Percentiles rank a stretch among this genome's conserved stretches.
Evolutionary conservation across 257 asterid genomes (phyloP).

Genomic region (Buddleja alternifolia): DNA sequence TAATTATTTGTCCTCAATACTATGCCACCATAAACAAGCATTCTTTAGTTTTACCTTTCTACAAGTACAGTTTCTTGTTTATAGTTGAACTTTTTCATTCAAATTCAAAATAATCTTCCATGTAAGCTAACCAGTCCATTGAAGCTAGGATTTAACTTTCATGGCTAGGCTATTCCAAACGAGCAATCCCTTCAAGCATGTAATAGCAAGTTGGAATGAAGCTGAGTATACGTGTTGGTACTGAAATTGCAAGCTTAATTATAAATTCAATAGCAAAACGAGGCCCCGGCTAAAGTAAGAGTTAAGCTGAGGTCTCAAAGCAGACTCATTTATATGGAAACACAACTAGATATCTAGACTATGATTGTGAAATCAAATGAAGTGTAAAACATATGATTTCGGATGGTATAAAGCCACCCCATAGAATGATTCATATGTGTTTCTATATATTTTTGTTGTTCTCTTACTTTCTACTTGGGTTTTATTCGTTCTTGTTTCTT

Average conservation of each 20-base stretch:
- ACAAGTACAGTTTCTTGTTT: no score
- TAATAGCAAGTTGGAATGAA: not conserved
- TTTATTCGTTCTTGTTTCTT: not conserved
- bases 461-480: not conserved
- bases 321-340: not conserved
- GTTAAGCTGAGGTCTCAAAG: not conserved
- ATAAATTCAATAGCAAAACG: not conserved
- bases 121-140: no score
- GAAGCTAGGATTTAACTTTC: no score
- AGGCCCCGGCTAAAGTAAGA: no score
- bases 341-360: not conserved
- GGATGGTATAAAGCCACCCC: not conserved
- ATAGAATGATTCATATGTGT: not conserved
- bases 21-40: no score
- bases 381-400: not conserved
- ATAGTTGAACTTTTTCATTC: no score
- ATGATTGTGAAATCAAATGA: not conserved
- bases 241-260: not conserved
- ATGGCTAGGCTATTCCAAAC: not conserved
- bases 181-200: not conserved
- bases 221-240: not conserved
- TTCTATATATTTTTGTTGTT: not conserved
- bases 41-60: no score
- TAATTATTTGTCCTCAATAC: no score
- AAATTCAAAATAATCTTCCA: no score